Conservation (phyloP, 257 asterid species). For the Solanum peruvianum region DNA sequence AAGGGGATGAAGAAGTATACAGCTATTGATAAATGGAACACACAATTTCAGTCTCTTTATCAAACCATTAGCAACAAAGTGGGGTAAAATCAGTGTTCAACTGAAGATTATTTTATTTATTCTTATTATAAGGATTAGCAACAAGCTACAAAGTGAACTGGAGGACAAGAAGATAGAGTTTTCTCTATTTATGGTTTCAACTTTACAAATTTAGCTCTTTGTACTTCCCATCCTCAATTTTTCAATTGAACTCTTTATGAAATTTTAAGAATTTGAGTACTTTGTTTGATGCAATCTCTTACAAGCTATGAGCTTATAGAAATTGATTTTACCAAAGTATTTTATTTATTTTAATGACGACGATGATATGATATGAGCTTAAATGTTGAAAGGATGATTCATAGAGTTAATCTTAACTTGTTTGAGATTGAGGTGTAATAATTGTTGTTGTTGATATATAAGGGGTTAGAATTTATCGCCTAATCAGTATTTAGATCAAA, state of each 20-base stretch:
- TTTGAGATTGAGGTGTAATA: neutral
- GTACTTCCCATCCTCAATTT: neutral
- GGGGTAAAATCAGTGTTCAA: slow-evolving; percentile 22
- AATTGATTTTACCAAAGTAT: neutral
- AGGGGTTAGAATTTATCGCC: neutral
- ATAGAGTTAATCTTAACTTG: neutral
- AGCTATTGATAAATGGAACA: slow-evolving; percentile 91
- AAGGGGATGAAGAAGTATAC: slow-evolving; percentile 93
- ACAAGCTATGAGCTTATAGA: neutral
- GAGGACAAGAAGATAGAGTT: neutral
- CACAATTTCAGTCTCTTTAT: slow-evolving; percentile 72
- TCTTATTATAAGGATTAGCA: neutral
- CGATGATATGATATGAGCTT: neutral
- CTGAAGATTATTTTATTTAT: neutral
- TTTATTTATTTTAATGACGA: neutral
- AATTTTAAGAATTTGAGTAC: neutral
- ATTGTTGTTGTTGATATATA: neutral
- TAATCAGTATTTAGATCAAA: neutral
- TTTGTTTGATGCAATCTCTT: neutral
- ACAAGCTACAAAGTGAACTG: neutral
- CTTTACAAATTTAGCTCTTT: neutral
- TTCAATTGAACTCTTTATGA: neutral
- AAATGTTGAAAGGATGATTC: neutral
- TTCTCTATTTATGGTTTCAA: neutral
- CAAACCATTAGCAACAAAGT: slow-evolving; percentile 74